Percentiles rank a stretch among this genome's conserved stretches.
phyloP scores from a whole-genome alignment of 176 grass and related monocot genomes.

The Phoenix dactylifera region DNA sequence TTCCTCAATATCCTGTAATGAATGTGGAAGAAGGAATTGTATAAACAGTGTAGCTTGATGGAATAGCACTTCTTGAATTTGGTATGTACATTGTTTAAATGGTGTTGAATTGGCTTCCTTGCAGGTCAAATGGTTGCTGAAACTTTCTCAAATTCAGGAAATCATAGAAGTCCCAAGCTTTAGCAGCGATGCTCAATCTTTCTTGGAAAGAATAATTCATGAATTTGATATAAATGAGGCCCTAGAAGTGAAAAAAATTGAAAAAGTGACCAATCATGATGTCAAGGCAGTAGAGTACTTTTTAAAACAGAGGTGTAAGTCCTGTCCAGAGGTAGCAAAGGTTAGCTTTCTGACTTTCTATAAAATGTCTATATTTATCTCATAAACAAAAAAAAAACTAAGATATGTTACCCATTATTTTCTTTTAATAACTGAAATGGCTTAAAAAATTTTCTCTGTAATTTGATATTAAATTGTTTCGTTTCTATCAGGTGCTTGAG shows the following conservation, averaged over 20 bases:
- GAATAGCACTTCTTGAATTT: too few species aligned
- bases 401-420: too few species aligned
- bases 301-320: slow-evolving; percentile 82
- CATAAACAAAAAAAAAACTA: too few species aligned
- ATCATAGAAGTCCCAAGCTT: slow-evolving; percentile 75
- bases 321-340: slow-evolving; percentile 64
- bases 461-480: slow-evolving; percentile 1
- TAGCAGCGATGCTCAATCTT: slow-evolving; percentile 50
- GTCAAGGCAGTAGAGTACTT: slow-evolving; percentile 94
- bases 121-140: slow-evolving; percentile 81
- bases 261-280: slow-evolving; percentile 92
- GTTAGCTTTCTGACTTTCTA: slow-evolving; percentile 22
- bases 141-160: slow-evolving; percentile 77
- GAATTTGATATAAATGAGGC: slow-evolving; percentile 60
- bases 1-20: too few species aligned
- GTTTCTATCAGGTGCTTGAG: slow-evolving; percentile 55
- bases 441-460: not conserved
- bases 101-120: not conserved
- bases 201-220: slow-evolving; percentile 55
- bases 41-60: too few species aligned
- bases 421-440: too few species aligned
- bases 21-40: too few species aligned
- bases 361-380: not conserved
- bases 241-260: slow-evolving; percentile 71
- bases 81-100: not conserved